Percentiles rank a stretch among this genome's conserved stretches.
Evolutionary conservation across 2,329 filamentous ascomycete species (phyloP).

Genomic region (Dactylonectria macrodidyma): DNA sequence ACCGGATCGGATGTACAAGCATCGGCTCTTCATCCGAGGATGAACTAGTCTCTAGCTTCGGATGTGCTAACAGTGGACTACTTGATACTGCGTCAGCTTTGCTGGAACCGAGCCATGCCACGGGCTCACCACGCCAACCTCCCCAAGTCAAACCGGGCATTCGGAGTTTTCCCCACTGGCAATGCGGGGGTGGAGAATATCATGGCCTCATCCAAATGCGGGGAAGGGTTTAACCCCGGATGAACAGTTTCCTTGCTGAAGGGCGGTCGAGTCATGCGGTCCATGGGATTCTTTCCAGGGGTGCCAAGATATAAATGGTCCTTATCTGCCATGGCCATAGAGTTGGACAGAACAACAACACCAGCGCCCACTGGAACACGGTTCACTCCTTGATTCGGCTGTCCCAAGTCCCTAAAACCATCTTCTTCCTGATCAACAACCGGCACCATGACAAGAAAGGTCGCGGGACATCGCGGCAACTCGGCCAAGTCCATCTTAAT

Average conservation of each 20-base stretch:
- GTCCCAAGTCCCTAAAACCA: not conserved
- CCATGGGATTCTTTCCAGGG: not conserved
- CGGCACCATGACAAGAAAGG: constrained; percentile 5
- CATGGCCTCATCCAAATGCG: constrained; percentile 1
- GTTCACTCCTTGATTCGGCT: not conserved
- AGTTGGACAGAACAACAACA: too few relatives aligned
- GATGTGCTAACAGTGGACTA: not conserved
- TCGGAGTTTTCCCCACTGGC: not conserved
- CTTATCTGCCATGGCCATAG: constrained; percentile 1
- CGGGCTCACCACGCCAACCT: not conserved
- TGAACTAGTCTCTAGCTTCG: not conserved
- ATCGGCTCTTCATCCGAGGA: not conserved
- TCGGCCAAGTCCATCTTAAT: constrained; percentile 28
- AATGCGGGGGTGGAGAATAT: constrained; percentile 12
- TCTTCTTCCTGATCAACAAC: not conserved
- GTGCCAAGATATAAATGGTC: constrained; percentile 7
- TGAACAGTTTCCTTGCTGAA: not conserved
- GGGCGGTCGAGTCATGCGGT: not conserved
- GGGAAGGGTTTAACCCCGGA: not conserved
- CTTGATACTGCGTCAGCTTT: not conserved
- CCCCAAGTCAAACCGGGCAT: not conserved
- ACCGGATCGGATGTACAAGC: not conserved
- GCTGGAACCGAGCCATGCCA: not conserved
- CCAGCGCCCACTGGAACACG: not conserved
- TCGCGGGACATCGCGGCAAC: constrained; percentile 27